Evolutionary conservation across 1,139 yeast species (phyloP).

Genomic region (Zygoascus hellenicus): DNA sequence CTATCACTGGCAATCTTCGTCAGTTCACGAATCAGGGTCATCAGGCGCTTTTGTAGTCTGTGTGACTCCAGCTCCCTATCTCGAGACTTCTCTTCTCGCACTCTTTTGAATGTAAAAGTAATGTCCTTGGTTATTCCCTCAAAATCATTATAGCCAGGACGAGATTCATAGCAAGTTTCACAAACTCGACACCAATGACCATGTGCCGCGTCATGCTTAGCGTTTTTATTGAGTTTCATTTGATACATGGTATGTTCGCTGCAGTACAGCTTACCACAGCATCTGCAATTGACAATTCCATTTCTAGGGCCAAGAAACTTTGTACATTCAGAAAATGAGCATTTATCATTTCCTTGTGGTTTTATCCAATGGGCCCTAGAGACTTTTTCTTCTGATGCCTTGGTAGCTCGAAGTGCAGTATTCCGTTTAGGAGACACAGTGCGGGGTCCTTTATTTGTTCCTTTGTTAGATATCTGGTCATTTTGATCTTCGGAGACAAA

Average conservation of each 20-base stretch:
- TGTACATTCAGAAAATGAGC: slow-evolving; percentile 31
- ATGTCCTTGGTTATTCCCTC: slow-evolving; percentile 42
- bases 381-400: slow-evolving; percentile 31
- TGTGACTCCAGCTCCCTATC: slow-evolving; percentile 44
- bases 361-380: slow-evolving; percentile 62
- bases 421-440: slow-evolving; percentile 9
- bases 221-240: slow-evolving; percentile 43
- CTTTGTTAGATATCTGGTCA: slow-evolving; percentile 6
- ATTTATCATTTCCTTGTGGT: slow-evolving; percentile 34
- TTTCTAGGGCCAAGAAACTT: slow-evolving; percentile 27
- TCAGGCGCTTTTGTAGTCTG: slow-evolving; percentile 59
- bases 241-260: slow-evolving; percentile 54
- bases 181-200: slow-evolving; percentile 65
- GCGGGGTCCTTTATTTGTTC: slow-evolving; percentile 6
- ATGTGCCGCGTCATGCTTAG: slow-evolving; percentile 40
- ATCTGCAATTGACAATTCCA: slow-evolving; percentile 35
- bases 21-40: slow-evolving; percentile 39
- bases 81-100: slow-evolving; percentile 41
- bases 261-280: slow-evolving; percentile 71
- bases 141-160: slow-evolving; percentile 49
- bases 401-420: slow-evolving; percentile 1
- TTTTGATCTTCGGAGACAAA: slow-evolving; percentile 26
- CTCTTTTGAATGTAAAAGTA: slow-evolving; percentile 39
- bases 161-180: slow-evolving; percentile 48
- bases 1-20: slow-evolving; percentile 19